phyloP scores from a whole-genome alignment of 1,284 basidiomycete genomes.

The Sanghuangporus weigelae region DNA sequence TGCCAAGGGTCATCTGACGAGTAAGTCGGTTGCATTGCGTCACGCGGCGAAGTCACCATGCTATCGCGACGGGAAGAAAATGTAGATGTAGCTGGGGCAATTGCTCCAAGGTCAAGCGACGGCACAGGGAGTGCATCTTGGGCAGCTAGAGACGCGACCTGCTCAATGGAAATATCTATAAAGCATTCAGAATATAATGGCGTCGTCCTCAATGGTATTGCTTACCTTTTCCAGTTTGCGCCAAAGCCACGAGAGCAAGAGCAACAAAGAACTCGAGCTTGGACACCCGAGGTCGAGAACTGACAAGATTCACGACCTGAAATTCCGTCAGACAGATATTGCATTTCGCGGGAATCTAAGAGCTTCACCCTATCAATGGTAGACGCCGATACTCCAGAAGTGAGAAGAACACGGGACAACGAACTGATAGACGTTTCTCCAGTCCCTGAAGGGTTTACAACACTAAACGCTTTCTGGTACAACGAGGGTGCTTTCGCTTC shows the following conservation, averaged over 20 bases:
- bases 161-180: constrained; percentile 74
- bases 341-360: not conserved
- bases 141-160: constrained; percentile 66
- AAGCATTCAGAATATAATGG: not conserved
- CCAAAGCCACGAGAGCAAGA: constrained; percentile 78
- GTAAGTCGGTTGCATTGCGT: constrained; percentile 32
- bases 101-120: constrained; percentile 54
- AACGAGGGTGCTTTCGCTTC: constrained; percentile 76
- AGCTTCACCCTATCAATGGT: constrained; percentile 69
- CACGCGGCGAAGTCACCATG: constrained; percentile 37
- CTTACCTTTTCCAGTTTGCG: constrained; percentile 75
- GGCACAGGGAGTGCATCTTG: constrained; percentile 69
- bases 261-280: constrained; percentile 87
- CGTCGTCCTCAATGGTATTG: constrained; percentile 15
- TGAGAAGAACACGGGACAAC: constrained; percentile 71
- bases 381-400: constrained; percentile 72
- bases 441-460: constrained; percentile 59
- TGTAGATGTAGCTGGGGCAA: constrained; percentile 48
- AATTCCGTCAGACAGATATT: not conserved
- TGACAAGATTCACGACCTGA: constrained; percentile 81
- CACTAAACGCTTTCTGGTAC: constrained; percentile 69
- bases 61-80: constrained; percentile 38
- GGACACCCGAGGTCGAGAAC: constrained; percentile 69
- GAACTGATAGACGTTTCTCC: constrained; percentile 79
- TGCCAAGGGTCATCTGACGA: constrained; percentile 73